Evolutionary conservation across 371 early-diverging fungal genomes (phyloP).

Genomic region (Syncephalastrum contaminatum): DNA sequence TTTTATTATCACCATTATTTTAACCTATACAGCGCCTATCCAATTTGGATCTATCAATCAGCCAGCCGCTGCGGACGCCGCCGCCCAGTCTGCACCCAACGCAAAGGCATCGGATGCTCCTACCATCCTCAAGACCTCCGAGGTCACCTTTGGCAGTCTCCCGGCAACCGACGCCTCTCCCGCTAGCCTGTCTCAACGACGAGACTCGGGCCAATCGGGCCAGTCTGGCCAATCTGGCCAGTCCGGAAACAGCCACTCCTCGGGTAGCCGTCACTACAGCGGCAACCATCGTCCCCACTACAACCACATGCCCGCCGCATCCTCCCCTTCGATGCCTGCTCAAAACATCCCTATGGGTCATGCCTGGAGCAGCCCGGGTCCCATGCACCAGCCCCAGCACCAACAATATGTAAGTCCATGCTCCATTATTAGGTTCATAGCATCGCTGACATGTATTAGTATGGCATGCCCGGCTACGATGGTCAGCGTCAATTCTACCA

Average conservation of each 20-base stretch:
- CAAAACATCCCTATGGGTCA: slow-evolving; percentile 20
- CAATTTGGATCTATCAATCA: slow-evolving; percentile 61
- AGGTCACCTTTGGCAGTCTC: slow-evolving; percentile 48
- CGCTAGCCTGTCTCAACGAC: slow-evolving; percentile 28
- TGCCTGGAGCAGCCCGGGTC: slow-evolving; percentile 12
- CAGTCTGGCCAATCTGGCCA: slow-evolving; percentile 16
- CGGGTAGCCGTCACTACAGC: slow-evolving; percentile 10
- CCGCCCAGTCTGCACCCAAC: slow-evolving; percentile 15
- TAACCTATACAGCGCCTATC: slow-evolving; percentile 30
- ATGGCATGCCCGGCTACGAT: slow-evolving; percentile 26
- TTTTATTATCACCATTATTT: not conserved
- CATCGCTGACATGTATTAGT: slow-evolving; percentile 17
- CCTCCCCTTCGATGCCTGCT: slow-evolving; percentile 28
- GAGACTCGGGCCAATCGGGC: slow-evolving; percentile 23
- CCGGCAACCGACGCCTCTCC: slow-evolving; percentile 35
- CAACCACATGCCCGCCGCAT: slow-evolving; percentile 27
- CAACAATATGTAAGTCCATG: slow-evolving; percentile 30
- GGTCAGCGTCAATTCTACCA: slow-evolving; percentile 20
- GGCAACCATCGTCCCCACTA: slow-evolving; percentile 18
- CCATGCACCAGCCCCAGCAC: slow-evolving; percentile 11
- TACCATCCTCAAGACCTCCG: slow-evolving; percentile 22
- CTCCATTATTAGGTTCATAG: not conserved
- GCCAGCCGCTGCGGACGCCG: slow-evolving; percentile 21
- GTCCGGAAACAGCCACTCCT: slow-evolving; percentile 3
- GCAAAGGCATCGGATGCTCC: slow-evolving; percentile 14